Conservation (phyloP, 2,329 filamentous ascomycete species). For the Lasiodiplodia citricola region DNA sequence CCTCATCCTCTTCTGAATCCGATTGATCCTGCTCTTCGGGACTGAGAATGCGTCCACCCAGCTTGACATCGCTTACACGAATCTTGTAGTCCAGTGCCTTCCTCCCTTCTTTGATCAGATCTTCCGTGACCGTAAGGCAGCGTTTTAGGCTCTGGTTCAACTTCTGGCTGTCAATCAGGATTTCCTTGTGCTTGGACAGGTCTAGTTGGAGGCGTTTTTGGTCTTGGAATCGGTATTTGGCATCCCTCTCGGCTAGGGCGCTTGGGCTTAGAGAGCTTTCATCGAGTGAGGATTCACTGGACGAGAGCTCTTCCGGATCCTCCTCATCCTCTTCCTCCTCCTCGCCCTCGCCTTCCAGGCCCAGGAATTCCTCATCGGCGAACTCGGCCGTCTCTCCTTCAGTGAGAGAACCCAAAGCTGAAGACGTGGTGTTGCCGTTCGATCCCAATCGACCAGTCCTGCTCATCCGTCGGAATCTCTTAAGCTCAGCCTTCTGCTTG, state of each 20-base stretch:
- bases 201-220: constrained; percentile 85
- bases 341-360: constrained; percentile 41
- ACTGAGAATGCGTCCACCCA: constrained; percentile 79
- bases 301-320: constrained; percentile 53
- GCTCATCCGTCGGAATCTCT: constrained; percentile 84
- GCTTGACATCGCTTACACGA: constrained; percentile 75
- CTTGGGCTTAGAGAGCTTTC: constrained; percentile 52
- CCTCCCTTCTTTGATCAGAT: constrained; percentile 84
- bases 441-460: constrained; percentile 64
- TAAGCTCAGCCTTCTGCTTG: constrained; percentile 86
- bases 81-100: constrained; percentile 87
- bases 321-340: constrained; percentile 46
- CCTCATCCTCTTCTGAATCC: constrained; percentile 42
- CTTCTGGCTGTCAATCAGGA: constrained; percentile 88
- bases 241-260: constrained; percentile 50
- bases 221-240: constrained; percentile 70
- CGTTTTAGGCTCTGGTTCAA: constrained; percentile 93
- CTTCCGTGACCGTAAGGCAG: constrained; percentile 88
- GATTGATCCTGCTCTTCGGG: constrained; percentile 62
- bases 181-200: constrained; percentile 83
- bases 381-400: constrained; percentile 29
- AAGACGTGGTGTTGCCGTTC: constrained; percentile 52
- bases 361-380: constrained; percentile 40
- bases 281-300: constrained; percentile 57
- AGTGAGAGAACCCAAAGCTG: constrained; percentile 46